Percentiles rank a stretch among this genome's conserved stretches.
Evolutionary conservation across 1,284 basidiomycete genomes (phyloP).

Genomic region (Sporisorium graminicola): DNA sequence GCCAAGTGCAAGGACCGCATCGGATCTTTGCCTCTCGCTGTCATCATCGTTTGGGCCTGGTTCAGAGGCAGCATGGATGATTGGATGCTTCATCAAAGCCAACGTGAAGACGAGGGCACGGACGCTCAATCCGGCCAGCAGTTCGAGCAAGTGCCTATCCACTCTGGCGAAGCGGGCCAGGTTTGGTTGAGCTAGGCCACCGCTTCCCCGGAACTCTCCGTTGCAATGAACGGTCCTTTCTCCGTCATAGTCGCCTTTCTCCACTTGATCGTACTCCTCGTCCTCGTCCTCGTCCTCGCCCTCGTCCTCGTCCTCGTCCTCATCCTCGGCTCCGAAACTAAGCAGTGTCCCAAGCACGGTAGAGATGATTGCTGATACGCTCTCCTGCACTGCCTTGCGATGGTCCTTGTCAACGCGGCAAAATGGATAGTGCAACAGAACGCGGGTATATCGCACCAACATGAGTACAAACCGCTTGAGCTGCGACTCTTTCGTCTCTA

Average conservation of each 20-base stretch:
- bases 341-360: slow-evolving; percentile 14
- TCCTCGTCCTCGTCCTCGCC: background rate
- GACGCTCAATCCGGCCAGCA: slow-evolving; percentile 11
- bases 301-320: background rate
- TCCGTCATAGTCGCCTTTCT: too few relatives aligned
- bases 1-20: slow-evolving; percentile 16
- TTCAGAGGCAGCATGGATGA: background rate
- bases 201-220: too few relatives aligned
- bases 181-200: background rate
- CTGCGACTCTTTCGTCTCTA: slow-evolving; percentile 6
- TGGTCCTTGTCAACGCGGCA: slow-evolving; percentile 14
- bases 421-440: slow-evolving; percentile 20
- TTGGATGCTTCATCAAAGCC: slow-evolving; percentile 15
- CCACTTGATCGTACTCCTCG: too few relatives aligned
- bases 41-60: background rate
- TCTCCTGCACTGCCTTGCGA: slow-evolving; percentile 15
- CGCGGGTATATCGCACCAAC: slow-evolving; percentile 13
- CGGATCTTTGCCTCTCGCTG: slow-evolving; percentile 13
- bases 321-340: background rate
- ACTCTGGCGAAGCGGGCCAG: background rate
- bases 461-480: slow-evolving; percentile 20
- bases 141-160: slow-evolving; percentile 12
- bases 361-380: slow-evolving; percentile 9
- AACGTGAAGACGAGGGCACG: slow-evolving; percentile 15
- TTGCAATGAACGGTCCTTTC: too few relatives aligned